Evolutionary conservation across 2,329 filamentous ascomycete genomes (phyloP).

Genomic region (Penicillium aurantiogriseum): DNA sequence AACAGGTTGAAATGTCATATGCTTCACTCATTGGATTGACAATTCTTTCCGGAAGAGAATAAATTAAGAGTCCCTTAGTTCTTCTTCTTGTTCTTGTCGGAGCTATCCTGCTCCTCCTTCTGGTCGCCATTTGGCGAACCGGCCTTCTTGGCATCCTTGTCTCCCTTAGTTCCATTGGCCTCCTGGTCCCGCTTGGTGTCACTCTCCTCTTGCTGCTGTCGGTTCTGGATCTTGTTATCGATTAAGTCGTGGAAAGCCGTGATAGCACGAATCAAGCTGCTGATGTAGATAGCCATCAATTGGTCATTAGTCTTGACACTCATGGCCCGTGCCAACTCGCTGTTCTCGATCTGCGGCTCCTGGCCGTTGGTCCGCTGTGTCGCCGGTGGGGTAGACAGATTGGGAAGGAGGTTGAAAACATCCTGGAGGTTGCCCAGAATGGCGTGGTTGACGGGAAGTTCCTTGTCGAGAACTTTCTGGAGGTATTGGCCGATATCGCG

Average conservation of each 20-base stretch:
- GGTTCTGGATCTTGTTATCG: constrained; percentile 99
- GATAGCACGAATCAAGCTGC: constrained; percentile 93
- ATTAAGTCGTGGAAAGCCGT: constrained; percentile 99
- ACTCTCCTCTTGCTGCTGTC: constrained; percentile 94
- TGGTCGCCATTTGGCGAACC: constrained; percentile 54
- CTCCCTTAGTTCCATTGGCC: constrained; percentile 64
- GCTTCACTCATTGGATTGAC: constrained; percentile 24
- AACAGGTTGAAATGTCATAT: constrained; percentile 21
- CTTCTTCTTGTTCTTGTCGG: constrained; percentile 58
- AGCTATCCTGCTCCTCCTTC: constrained; percentile 53
- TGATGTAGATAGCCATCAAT: constrained; percentile 96
- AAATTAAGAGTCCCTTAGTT: constrained; percentile 35
- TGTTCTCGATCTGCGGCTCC: constrained; percentile 62
- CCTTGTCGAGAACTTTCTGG: constrained; percentile 89
- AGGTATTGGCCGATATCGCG: constrained; percentile 95
- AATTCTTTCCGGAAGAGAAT: constrained; percentile 1
- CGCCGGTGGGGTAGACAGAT: constrained; percentile 79
- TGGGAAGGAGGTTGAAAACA: constrained; percentile 96
- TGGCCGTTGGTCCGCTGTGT: constrained; percentile 57
- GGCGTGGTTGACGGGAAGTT: constrained; percentile 93
- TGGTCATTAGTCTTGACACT: constrained; percentile 99
- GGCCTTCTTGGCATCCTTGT: constrained; percentile 54
- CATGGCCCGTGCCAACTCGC: constrained; percentile 92
- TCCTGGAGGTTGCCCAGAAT: constrained; percentile 98
- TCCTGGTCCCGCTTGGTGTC: constrained; percentile 73